Conservation (phyloP, 768 basidiomycete species). For the Boletus sensibilis region DNA sequence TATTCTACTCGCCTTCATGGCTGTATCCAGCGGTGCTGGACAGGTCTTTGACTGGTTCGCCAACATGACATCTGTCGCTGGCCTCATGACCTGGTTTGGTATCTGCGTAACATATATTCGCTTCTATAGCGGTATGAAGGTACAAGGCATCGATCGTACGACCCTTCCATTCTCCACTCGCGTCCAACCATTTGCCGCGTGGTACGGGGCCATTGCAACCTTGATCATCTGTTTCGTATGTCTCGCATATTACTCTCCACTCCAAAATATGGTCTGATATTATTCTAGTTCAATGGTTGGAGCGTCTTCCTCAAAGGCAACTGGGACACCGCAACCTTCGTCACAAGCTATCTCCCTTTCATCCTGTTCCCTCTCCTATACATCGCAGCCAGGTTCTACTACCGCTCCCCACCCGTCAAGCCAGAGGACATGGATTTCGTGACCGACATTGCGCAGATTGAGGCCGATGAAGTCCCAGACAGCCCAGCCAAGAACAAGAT, state of each 20-base stretch:
- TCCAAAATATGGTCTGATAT: constrained; percentile 23
- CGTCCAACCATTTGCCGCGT: constrained; percentile 75
- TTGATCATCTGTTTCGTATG: constrained; percentile 63
- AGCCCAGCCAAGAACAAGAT: constrained; percentile 63
- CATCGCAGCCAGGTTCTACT: constrained; percentile 50
- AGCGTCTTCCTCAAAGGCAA: constrained; percentile 50
- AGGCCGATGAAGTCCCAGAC: constrained; percentile 69
- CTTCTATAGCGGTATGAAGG: constrained; percentile 81
- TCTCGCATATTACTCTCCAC: constrained; percentile 6
- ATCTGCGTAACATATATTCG: constrained; percentile 77
- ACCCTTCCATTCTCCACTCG: constrained; percentile 67
- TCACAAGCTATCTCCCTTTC: constrained; percentile 80
- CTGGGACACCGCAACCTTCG: constrained; percentile 65
- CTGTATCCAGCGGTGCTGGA: constrained; percentile 60
- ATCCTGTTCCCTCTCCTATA: constrained; percentile 77
- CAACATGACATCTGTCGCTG: constrained; percentile 67
- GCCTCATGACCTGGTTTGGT: constrained; percentile 81
- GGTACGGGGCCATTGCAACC: constrained; percentile 38
- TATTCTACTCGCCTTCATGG: constrained; percentile 80
- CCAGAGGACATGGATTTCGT: constrained; percentile 84
- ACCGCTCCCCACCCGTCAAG: constrained; percentile 21
- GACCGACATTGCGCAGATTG: constrained; percentile 64
- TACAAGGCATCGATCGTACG: constrained; percentile 71
- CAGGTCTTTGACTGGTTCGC: constrained; percentile 79
- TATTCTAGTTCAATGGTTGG: constrained; percentile 47